phyloP scores from a whole-genome alignment of 805 yeast species.

The Cyberlindnera samutprakarnensis region DNA sequence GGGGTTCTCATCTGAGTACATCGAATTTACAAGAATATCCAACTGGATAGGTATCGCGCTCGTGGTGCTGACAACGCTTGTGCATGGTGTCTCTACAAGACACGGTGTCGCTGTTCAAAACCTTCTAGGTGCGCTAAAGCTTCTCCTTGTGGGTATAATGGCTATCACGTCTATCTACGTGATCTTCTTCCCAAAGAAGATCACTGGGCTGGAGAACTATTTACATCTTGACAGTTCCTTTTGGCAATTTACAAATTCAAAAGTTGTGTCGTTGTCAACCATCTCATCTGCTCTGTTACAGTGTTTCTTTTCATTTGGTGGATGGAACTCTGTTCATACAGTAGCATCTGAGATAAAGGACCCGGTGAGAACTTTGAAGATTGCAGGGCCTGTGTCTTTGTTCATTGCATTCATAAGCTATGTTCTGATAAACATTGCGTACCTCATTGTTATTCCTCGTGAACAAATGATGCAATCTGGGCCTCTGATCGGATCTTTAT shows the following conservation, averaged over 20 bases:
- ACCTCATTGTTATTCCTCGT: slow-evolving; percentile 44
- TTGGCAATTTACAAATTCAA: slow-evolving; percentile 24
- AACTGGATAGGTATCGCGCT: slow-evolving; percentile 34
- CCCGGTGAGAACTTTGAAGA: slow-evolving; percentile 47
- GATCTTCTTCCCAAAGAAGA: slow-evolving; percentile 33
- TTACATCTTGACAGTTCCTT: slow-evolving; percentile 20
- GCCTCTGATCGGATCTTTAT: slow-evolving; percentile 49
- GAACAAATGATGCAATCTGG: slow-evolving; percentile 49
- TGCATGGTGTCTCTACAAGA: slow-evolving; percentile 54
- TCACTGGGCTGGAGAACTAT: slow-evolving; percentile 36
- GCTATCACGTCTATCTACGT: slow-evolving; percentile 53
- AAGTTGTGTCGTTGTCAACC: slow-evolving; percentile 32
- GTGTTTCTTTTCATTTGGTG: slow-evolving; percentile 52
- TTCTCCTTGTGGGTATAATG: slow-evolving; percentile 46
- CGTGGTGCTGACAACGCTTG: slow-evolving; percentile 27
- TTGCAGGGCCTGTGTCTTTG: slow-evolving; percentile 54
- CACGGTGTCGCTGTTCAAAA: slow-evolving; percentile 59
- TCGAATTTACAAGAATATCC: slow-evolving; percentile 23
- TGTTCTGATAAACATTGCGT: slow-evolving; percentile 46
- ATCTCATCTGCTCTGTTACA: slow-evolving; percentile 49
- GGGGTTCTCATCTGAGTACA: slow-evolving; percentile 31
- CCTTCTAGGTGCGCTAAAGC: slow-evolving; percentile 52
- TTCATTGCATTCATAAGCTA: slow-evolving; percentile 41
- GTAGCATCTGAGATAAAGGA: slow-evolving; percentile 55
- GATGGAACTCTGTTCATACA: slow-evolving; percentile 58